Conservation (phyloP, 225 moss, liverwort and hornwort species). For the Thuidium tamariscinum region DNA sequence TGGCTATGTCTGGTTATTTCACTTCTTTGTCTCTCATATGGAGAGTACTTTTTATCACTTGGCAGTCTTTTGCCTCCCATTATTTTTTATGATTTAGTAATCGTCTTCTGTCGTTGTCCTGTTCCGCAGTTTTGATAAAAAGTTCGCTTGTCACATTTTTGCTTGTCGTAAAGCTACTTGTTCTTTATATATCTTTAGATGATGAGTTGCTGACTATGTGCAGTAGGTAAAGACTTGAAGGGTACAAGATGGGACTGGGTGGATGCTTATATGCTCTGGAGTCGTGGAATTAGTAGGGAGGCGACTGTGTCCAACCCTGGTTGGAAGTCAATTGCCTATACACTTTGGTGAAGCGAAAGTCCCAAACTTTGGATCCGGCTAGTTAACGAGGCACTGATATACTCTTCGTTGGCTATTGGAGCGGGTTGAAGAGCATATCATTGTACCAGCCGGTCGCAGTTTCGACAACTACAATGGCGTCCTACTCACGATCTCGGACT, state of each 20-base stretch:
- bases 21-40: not conserved
- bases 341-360: not conserved
- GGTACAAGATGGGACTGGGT: not conserved
- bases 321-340: not conserved
- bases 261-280: not conserved
- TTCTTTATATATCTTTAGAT: not conserved
- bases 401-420: not conserved
- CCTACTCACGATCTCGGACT: conserved; percentile 38
- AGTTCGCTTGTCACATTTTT: not conserved
- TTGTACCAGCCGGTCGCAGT: not conserved
- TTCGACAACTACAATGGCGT: conserved; percentile 19
- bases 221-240: conserved; percentile 4
- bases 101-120: not conserved
- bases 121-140: not conserved
- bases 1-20: too few relatives aligned
- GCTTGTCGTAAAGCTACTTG: not conserved
- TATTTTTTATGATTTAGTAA: not conserved
- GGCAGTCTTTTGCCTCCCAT: not conserved
- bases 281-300: not conserved
- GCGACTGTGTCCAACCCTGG: not conserved
- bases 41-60: not conserved
- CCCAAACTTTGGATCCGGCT: not conserved
- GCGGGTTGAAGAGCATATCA: not conserved
- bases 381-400: not conserved
- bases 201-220: conserved; percentile 4